These are phyloP conservation scores for Bifiguratus adelaidae DNA, from an alignment of 192 early-diverging fungal species.

Conservation along the genomic window DNA sequence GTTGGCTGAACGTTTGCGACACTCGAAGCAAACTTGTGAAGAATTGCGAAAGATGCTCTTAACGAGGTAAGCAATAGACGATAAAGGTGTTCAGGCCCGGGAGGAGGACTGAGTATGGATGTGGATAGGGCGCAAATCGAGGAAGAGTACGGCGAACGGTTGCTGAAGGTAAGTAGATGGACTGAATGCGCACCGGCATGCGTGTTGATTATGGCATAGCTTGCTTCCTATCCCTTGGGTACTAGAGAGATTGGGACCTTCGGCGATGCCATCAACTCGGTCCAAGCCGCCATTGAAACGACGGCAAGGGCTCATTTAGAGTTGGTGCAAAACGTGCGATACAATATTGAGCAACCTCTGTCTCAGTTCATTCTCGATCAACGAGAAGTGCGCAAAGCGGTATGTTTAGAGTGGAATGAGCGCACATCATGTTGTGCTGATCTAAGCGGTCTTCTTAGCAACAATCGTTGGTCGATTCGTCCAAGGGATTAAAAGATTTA, in stretches of 20 bases:
- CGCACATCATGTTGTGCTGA: neutral
- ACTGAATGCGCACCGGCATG: neutral
- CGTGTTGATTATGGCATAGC: too few relatives aligned
- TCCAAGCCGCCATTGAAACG: conserved; percentile 48
- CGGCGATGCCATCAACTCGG: conserved; percentile 43
- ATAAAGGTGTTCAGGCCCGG: too few relatives aligned
- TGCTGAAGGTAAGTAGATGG: conserved; percentile 30
- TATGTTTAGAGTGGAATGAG: conserved; percentile 7
- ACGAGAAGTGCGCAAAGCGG: conserved; percentile 42
- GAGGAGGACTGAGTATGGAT: neutral
- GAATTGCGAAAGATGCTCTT: conserved; percentile 52
- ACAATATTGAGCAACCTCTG: conserved; percentile 51
- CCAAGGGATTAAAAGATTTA: neutral
- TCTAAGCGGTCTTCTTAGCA: neutral
- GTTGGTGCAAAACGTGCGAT: conserved; percentile 49
- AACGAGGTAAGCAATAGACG: conserved; percentile 21
- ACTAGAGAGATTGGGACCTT: conserved; percentile 26
- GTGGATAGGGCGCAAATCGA: conserved; percentile 48
- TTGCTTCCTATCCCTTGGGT: conserved; percentile 8
- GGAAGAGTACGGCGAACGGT: conserved; percentile 59
- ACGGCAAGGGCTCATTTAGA: conserved; percentile 56
- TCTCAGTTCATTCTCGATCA: conserved; percentile 49
- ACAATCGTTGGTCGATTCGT: neutral
- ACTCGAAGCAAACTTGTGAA: conserved; percentile 59
- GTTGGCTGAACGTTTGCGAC: conserved; percentile 48